Evolutionary conservation across 1,284 basidiomycete genomes (phyloP).

Genomic region (Rhodotorula sp.): DNA sequence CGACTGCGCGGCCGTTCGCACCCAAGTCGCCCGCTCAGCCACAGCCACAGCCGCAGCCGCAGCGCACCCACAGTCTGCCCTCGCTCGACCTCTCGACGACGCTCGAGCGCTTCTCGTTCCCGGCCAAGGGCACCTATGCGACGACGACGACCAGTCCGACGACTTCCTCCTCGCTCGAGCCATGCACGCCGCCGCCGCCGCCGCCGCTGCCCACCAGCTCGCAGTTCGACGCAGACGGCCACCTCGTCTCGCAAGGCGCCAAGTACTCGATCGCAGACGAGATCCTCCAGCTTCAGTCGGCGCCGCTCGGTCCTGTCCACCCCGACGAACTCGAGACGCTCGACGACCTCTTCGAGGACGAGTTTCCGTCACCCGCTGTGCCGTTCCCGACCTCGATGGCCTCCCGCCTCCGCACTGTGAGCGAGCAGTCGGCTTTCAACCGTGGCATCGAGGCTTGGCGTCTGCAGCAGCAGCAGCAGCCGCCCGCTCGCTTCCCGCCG

Average conservation of each 20-base stretch:
- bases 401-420: neutral
- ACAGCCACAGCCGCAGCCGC: no score
- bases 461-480: neutral
- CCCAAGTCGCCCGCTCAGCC: neutral
- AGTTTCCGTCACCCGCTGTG: no score
- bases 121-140: neutral
- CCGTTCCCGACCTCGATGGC: neutral
- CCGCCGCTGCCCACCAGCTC: neutral
- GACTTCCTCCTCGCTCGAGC: neutral
- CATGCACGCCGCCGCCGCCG: neutral
- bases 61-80: slow-evolving; percentile 1
- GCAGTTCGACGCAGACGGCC: slow-evolving; percentile 15
- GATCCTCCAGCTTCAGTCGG: slow-evolving; percentile 29
- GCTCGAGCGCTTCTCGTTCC: neutral
- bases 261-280: slow-evolving; percentile 33
- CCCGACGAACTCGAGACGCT: neutral
- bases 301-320: slow-evolving; percentile 1
- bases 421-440: neutral
- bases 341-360: neutral
- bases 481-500: neutral
- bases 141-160: neutral
- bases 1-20: slow-evolving; percentile 32
- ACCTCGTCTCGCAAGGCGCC: slow-evolving; percentile 16
- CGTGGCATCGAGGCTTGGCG: slow-evolving; percentile 14
- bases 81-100: neutral